A percentile compares a stretch with the other conserved stretches of the same genome.
Conservation (phyloP, 768 basidiomycete genomes). For the Phanerodontia chrysosporium region DNA sequence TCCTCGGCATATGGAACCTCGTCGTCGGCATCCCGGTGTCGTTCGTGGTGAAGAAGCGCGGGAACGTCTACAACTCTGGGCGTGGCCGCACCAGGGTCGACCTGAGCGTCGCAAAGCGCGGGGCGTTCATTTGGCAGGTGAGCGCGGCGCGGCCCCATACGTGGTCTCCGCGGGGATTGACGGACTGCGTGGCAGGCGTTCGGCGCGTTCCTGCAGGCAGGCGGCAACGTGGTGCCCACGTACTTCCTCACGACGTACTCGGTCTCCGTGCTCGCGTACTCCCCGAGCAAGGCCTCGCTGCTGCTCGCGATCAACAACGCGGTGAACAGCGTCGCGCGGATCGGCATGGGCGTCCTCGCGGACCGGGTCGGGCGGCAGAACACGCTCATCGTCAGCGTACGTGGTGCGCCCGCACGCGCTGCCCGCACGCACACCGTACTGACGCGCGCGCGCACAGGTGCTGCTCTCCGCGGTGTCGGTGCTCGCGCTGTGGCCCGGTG, state of each 20-base stretch:
- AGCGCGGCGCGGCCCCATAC: not conserved
- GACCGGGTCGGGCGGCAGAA: conserved; percentile 42
- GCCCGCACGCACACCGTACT: not conserved
- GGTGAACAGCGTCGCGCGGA: conserved; percentile 38
- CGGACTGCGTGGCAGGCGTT: conserved; percentile 24
- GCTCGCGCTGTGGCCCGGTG: conserved; percentile 39
- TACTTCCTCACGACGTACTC: conserved; percentile 43
- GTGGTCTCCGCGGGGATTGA: not conserved
- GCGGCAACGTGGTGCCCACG: conserved; percentile 40
- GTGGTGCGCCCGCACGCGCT: not conserved
- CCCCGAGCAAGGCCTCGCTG: conserved; percentile 32
- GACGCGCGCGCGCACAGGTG: conserved; percentile 24
- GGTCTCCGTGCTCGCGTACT: conserved; percentile 34
- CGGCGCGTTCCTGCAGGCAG: conserved; percentile 39
- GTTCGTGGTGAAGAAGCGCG: conserved; percentile 28
- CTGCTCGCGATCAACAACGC: conserved; percentile 39
- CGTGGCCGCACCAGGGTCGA: conserved; percentile 26
- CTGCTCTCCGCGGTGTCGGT: conserved; percentile 36
- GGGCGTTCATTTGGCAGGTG: conserved; percentile 41
- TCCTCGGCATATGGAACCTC: conserved; percentile 40
- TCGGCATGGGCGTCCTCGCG: conserved; percentile 38
- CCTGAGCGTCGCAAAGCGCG: conserved; percentile 33
- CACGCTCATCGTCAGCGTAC: conserved; percentile 36
- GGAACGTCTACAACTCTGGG: conserved; percentile 6
- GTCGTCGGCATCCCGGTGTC: conserved; percentile 33